phyloP scores from a whole-genome alignment of 768 basidiomycete species.

The Lanmaoa rubissima region DNA sequence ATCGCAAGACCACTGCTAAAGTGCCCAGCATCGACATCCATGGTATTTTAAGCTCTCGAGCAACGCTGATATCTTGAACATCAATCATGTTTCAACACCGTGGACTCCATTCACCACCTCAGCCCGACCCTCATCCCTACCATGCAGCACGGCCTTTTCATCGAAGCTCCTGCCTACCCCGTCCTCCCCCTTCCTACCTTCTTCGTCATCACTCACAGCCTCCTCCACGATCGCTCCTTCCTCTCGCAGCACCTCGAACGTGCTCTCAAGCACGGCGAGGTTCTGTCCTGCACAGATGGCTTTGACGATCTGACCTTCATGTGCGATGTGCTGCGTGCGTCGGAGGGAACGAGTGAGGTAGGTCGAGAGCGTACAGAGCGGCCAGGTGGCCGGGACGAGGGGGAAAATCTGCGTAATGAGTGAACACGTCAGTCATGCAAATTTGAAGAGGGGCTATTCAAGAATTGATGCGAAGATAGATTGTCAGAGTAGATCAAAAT shows the following conservation, averaged over 20 bases:
- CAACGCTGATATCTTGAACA: neutral
- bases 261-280: constrained; percentile 61
- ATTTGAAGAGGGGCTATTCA: neutral
- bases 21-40: neutral
- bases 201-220: constrained; percentile 45
- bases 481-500: neutral
- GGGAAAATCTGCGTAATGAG: constrained; percentile 51
- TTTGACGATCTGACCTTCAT: constrained; percentile 77
- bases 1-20: too few species aligned
- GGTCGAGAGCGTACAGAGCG: constrained; percentile 64
- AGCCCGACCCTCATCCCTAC: constrained; percentile 2
- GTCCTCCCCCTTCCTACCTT: constrained; percentile 16
- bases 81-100: constrained; percentile 8
- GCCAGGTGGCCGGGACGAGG: constrained; percentile 73
- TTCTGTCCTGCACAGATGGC: constrained; percentile 79
- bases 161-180: constrained; percentile 31
- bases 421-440: neutral
- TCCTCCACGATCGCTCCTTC: constrained; percentile 71
- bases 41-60: neutral
- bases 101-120: constrained; percentile 18
- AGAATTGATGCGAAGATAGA: neutral
- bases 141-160: constrained; percentile 43
- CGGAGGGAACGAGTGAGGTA: constrained; percentile 81
- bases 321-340: constrained; percentile 63
- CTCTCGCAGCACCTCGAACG: constrained; percentile 57